A percentile compares a stretch with the other conserved stretches of the same genome.
These are phyloP conservation scores for Starmerella floris DNA, from an alignment of 805 yeast genomes.

Conservation along the genomic window DNA sequence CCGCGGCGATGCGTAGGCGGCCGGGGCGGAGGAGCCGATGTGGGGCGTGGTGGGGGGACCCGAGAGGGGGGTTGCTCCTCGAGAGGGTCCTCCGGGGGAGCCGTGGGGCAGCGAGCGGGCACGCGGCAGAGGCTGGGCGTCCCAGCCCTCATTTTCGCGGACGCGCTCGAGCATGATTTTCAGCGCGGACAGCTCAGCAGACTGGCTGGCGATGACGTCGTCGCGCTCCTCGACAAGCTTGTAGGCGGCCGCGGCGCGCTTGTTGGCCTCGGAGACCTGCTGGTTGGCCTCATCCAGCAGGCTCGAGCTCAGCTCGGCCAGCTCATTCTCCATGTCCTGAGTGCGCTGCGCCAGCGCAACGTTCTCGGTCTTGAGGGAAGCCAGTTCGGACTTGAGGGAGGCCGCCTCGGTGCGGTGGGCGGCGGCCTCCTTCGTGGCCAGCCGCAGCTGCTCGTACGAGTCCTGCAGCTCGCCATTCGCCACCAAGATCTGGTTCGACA, in stretches of 20 bases:
- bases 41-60: not conserved
- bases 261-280: constrained; percentile 65
- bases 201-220: constrained; percentile 46
- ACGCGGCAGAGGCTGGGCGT: not conserved
- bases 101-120: not conserved
- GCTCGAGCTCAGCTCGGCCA: constrained; percentile 40
- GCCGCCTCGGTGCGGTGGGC: constrained; percentile 12
- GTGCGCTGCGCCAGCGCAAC: constrained; percentile 8
- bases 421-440: constrained; percentile 10
- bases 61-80: not conserved
- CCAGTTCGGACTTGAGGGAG: not conserved
- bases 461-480: constrained; percentile 24
- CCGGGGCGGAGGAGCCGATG: not conserved
- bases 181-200: constrained; percentile 47
- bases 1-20: not conserved
- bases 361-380: not conserved
- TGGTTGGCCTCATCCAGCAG: constrained; percentile 45
- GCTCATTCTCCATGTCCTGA: constrained; percentile 42
- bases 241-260: constrained; percentile 47
- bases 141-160: not conserved
- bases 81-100: not conserved
- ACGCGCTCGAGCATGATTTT: constrained; percentile 37
- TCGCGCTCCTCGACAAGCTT: constrained; percentile 53
- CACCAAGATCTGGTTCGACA: constrained; percentile 16
- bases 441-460: constrained; percentile 23